These are phyloP conservation scores for Corymbia maculata DNA, from an alignment of 345 rosid species.

Conservation along the genomic window DNA sequence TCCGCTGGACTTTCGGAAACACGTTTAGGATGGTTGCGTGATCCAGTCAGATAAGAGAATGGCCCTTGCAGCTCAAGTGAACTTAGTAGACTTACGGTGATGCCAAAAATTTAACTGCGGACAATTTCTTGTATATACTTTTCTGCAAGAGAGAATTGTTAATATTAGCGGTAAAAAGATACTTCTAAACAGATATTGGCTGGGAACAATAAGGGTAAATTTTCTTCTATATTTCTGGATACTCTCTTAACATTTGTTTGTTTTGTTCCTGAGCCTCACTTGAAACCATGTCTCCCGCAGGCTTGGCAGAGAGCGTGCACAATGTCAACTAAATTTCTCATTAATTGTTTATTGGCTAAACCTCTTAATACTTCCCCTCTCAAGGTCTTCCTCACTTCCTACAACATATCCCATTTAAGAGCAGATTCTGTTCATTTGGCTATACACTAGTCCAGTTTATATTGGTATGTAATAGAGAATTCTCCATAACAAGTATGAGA, in stretches of 20 bases:
- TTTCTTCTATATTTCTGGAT: background rate
- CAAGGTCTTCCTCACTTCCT: background rate
- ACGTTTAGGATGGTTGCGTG: background rate
- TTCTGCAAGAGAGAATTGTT: background rate
- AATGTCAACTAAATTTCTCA: constrained; percentile 41
- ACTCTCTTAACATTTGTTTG: background rate
- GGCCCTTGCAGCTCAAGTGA: background rate
- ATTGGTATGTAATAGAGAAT: constrained; percentile 48
- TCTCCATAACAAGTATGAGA: constrained; percentile 85
- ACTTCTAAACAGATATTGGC: background rate
- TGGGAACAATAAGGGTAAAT: background rate
- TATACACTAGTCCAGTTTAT: background rate
- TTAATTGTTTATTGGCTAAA: background rate
- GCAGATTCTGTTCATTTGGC: background rate
- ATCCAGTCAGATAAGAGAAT: background rate
- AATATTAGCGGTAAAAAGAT: background rate
- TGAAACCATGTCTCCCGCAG: constrained; percentile 25
- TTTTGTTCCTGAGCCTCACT: background rate
- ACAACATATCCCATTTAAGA: background rate
- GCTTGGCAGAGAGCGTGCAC: constrained; percentile 53
- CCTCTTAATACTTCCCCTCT: background rate
- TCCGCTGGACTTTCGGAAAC: background rate
- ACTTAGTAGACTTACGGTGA: background rate
- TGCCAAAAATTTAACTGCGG: background rate
- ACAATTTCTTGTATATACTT: background rate